Conservation (phyloP, 2,329 filamentous ascomycete genomes). For the Phialocephala subalpina region DNA sequence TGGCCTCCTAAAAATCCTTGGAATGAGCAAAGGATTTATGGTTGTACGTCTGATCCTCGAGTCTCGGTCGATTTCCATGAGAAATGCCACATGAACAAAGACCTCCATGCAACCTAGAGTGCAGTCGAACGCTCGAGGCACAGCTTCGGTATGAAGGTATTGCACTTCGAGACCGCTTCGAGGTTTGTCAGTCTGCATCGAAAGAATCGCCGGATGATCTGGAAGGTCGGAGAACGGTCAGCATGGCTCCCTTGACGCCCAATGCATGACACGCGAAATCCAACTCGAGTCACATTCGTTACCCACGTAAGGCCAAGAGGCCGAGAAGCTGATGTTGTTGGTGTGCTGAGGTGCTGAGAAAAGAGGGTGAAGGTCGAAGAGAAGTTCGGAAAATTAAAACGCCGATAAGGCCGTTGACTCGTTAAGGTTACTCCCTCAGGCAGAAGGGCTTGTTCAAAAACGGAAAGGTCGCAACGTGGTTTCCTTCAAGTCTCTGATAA, state of each 20-base stretch:
- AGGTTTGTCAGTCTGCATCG: neutral
- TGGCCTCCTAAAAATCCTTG: no score
- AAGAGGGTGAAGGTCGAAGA: neutral
- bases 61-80: no score
- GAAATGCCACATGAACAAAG: no score
- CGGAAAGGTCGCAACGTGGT: constrained; percentile 12
- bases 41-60: no score
- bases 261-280: neutral
- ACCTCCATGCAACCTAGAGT: no score
- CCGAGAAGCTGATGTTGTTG: neutral
- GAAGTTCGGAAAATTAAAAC: neutral
- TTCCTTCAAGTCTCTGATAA: constrained; percentile 25
- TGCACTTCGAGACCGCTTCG: no score
- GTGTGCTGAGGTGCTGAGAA: neutral
- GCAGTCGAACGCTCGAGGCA: no score
- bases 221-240: neutral
- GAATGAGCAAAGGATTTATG: no score
- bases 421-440: constrained; percentile 3
- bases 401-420: neutral
- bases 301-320: neutral
- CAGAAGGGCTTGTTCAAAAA: constrained; percentile 12
- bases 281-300: neutral
- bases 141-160: no score
- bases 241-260: neutral
- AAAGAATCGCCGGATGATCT: neutral